Conservation (phyloP, 2,329 filamentous ascomycete genomes). For the Paecilomyces niveus region DNA sequence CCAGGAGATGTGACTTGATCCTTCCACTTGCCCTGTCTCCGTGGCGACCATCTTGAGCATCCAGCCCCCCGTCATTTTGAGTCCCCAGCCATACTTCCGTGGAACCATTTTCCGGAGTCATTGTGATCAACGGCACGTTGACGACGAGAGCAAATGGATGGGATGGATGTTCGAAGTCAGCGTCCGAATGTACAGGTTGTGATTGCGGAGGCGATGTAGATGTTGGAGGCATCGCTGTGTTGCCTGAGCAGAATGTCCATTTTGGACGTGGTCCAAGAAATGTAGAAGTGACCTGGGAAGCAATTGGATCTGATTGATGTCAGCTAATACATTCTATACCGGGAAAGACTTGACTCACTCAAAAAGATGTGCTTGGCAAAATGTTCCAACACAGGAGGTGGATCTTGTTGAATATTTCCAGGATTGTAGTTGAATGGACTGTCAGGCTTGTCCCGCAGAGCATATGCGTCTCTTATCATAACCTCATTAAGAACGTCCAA, state of each 20-base stretch:
- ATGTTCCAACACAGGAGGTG: slow-evolving; percentile 43
- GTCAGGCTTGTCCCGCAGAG: slow-evolving; percentile 47
- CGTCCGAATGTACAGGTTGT: slow-evolving; percentile 54
- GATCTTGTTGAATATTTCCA: slow-evolving; percentile 53
- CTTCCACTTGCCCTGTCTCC: slow-evolving; percentile 48
- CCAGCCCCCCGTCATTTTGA: slow-evolving; percentile 28
- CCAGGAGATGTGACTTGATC: slow-evolving; percentile 34
- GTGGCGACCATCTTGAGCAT: slow-evolving; percentile 43
- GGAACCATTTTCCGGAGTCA: slow-evolving; percentile 46
- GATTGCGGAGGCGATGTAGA: slow-evolving; percentile 18
- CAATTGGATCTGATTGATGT: background rate
- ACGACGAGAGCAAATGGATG: slow-evolving; percentile 50
- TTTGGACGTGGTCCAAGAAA: slow-evolving; percentile 49
- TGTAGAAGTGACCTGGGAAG: slow-evolving; percentile 31
- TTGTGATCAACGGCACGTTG: slow-evolving; percentile 46
- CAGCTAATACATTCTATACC: background rate
- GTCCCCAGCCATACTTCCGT: slow-evolving; percentile 55
- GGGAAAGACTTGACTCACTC: slow-evolving; percentile 30
- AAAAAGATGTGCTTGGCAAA: slow-evolving; percentile 46
- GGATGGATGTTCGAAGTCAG: slow-evolving; percentile 49
- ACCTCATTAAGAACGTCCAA: slow-evolving; percentile 51
- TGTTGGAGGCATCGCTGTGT: slow-evolving; percentile 49
- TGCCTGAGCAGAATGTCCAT: slow-evolving; percentile 54
- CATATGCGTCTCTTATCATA: slow-evolving; percentile 53
- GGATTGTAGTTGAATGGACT: slow-evolving; percentile 29